A percentile compares a stretch with the other conserved stretches of the same genome.
phyloP scores from a whole-genome alignment of 495 filamentous ascomycete genomes.

The Lophiostoma macrostomum region DNA sequence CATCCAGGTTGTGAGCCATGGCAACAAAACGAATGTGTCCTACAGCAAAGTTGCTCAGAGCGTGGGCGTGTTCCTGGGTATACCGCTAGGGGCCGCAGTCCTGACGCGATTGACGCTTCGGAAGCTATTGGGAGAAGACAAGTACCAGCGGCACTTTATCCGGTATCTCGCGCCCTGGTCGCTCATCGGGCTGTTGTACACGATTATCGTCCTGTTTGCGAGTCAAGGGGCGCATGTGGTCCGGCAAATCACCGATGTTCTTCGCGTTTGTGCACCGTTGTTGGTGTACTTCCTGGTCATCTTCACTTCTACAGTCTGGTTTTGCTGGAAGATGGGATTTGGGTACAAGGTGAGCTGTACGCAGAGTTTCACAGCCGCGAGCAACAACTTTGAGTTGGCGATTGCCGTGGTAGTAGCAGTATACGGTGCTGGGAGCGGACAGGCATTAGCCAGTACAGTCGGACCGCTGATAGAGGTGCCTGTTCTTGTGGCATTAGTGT shows the following conservation, averaged over 20 bases:
- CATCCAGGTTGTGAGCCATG: slow-evolving; percentile 38
- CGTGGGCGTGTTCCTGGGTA: slow-evolving; percentile 42
- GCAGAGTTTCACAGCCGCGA: slow-evolving; percentile 91
- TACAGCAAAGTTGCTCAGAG: slow-evolving; percentile 39
- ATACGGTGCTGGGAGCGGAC: slow-evolving; percentile 75
- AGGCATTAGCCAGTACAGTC: slow-evolving; percentile 85
- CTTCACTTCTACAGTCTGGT: slow-evolving; percentile 35
- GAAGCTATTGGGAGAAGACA: slow-evolving; percentile 31
- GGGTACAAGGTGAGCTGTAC: slow-evolving; percentile 70
- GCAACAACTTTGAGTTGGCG: slow-evolving; percentile 93
- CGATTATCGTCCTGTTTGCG: slow-evolving; percentile 43
- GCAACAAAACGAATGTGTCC: slow-evolving; percentile 17
- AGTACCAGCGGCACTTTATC: slow-evolving; percentile 39
- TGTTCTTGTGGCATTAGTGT: slow-evolving; percentile 76
- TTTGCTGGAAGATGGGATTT: slow-evolving; percentile 55
- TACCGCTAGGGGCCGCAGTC: slow-evolving; percentile 41
- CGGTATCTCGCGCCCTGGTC: slow-evolving; percentile 39
- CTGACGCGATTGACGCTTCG: slow-evolving; percentile 36
- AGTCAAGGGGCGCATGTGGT: slow-evolving; percentile 39
- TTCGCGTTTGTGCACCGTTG: slow-evolving; percentile 41
- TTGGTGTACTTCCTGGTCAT: slow-evolving; percentile 43
- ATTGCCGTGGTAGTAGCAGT: slow-evolving; percentile 88
- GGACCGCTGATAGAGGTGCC: slow-evolving; percentile 92
- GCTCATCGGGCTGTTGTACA: slow-evolving; percentile 42
- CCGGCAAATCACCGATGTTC: slow-evolving; percentile 42